Evolutionary conservation across 495 filamentous ascomycete genomes (phyloP), one percentile per base, ranked within the genome.

Genomic region (Corynascus novoguineensis): DNA sequence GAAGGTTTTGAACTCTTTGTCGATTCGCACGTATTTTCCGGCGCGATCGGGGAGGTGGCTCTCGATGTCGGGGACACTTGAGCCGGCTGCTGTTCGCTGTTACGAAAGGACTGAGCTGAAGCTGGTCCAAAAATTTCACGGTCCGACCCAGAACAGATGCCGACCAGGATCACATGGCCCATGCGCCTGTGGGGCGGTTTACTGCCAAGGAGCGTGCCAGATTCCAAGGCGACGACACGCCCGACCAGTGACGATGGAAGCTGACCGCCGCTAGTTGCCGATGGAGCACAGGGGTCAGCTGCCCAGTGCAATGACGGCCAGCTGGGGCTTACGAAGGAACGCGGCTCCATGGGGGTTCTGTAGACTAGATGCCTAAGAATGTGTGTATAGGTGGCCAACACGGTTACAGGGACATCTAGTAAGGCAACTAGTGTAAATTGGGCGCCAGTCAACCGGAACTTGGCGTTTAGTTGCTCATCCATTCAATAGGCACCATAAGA

Each of bases 91-190:
- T 55, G 44, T 17, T 56, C 50, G 42, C 42, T 46, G 32, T 21
- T 48, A n/a, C 47, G 21, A 31, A 38, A 34, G 19, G 42, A 42
- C 31, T 14, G 53, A 15, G 29, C 29, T 5, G 29, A 31, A 63
- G 60, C 60, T 57, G 45, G 59, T 55, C 64, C 64, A 68, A 67
- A 68, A 68, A 68, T 68, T 68, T 68, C 64, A 57, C 59, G 61
- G 56, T 58, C 52, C 49, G 41, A 40, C 25, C 41, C 48, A 11
- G 32, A 35, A n/a, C n/a, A n/a, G n/a, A n/a, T n/a, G 28, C 48
- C 44, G 37, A 55, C 59, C 54, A 19, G 44, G 55, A 17, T 53
- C 21, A 28, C 29, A n/a, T 56, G 64, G 64, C 52, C 58, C 58
- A 32, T 61, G 55, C 55, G n/a, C 46, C 45, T 25, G 46, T 49